Evolutionary conservation across 2,329 filamentous ascomycete species (phyloP), one percentile per base, ranked within the genome.

Genomic region (Pestalotiopsis sp.): DNA sequence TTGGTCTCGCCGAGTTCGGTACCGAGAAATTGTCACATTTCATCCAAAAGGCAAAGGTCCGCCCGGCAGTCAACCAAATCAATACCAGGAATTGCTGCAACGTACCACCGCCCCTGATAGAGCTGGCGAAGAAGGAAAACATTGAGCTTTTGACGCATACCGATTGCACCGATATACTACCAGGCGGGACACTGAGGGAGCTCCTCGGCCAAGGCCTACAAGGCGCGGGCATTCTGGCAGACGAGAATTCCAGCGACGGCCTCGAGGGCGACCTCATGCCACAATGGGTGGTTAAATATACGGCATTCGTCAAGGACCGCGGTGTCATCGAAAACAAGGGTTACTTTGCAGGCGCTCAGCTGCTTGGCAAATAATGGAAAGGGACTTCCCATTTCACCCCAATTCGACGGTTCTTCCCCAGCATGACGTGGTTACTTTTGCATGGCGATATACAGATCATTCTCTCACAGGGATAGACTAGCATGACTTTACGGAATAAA

Each of bases 271-370:
- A 97, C 72, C 87, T 98, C 63, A 88, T 89, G 69, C 95, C 96
- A 36, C 91, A 95, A 78, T 99, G 96, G 95, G 96, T 98, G 36
- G 92, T 95, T 73, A 97, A 98, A 79, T 99, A 99, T 79, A 98
- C 95, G 49, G 96, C 96, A 1, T 95, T 98, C 69, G 93, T 98
- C 56, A 92, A 93, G 79, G 92, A 98, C 78, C 87, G 96, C 66
- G 96, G 96, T 14, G 96, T 99, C 9, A 95, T 99, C 72, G 96
- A 99, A 85, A 97, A 96, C 78, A 99, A 98, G 84, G 96, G 96
- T 7, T 98, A 98, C 81, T 98, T 98, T 84, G 95, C 95, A 1
- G 90, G 91, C 23, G 95, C 95, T 3, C 91, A 94, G 77, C 80
- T 96, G 72, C 83, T 84, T 61, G 83, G 84, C 67, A 69, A 70